phyloP scores from a whole-genome alignment of 768 basidiomycete genomes.

The Phlegmacium glaucopus region DNA sequence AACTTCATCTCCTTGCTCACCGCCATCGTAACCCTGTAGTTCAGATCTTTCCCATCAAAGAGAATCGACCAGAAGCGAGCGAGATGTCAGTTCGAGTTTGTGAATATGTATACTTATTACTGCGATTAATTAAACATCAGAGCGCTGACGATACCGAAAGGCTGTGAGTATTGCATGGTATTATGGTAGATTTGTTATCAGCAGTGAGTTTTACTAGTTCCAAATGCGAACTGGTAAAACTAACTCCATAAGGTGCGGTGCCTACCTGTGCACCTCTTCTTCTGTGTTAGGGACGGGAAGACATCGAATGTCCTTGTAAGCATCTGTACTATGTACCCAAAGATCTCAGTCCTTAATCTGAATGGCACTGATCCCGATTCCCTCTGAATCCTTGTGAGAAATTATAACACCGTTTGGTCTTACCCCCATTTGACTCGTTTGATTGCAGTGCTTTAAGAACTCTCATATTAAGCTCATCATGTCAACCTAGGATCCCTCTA shows the following conservation, averaged over 20 bases:
- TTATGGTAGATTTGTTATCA: too few species aligned
- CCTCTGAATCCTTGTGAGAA: slow-evolving; percentile 19
- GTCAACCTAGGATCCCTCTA: slow-evolving; percentile 19
- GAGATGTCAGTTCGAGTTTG: too few species aligned
- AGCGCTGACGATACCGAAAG: too few species aligned
- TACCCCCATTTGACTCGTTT: slow-evolving; percentile 25
- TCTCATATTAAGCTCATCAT: slow-evolving; percentile 26
- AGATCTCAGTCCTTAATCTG: slow-evolving; percentile 26
- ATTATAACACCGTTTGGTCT: slow-evolving; percentile 15
- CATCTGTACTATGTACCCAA: slow-evolving; percentile 15
- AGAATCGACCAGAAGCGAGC: too few species aligned
- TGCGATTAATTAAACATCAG: too few species aligned
- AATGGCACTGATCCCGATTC: slow-evolving; percentile 33
- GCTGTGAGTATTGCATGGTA: too few species aligned
- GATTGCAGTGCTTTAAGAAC: slow-evolving; percentile 15
- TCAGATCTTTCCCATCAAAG: slow-evolving; percentile 3
- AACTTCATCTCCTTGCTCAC: neutral
- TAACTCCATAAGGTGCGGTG: slow-evolving; percentile 27
- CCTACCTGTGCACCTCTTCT: slow-evolving; percentile 7
- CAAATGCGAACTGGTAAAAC: slow-evolving; percentile 18
- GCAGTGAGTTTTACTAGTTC: too few species aligned
- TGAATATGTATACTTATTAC: too few species aligned
- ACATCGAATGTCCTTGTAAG: slow-evolving; percentile 31
- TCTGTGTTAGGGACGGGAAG: slow-evolving; percentile 18
- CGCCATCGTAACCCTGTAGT: neutral